These are phyloP conservation scores for Colletotrichum sojae DNA, from an alignment of 2,329 filamentous ascomycete species.

Conservation along the genomic window DNA sequence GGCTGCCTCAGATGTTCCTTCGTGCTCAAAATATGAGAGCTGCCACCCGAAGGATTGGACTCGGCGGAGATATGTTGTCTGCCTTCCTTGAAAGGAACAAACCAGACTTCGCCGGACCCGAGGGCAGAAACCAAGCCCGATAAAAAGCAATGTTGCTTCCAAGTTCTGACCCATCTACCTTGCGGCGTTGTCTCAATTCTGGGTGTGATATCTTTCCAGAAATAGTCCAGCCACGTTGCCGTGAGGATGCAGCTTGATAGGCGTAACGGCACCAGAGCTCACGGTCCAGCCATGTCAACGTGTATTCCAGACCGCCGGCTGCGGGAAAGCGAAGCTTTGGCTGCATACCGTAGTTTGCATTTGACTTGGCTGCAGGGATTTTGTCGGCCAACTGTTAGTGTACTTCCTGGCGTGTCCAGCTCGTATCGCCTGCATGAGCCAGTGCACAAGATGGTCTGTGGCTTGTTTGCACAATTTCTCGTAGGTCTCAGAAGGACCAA, in stretches of 20 bases:
- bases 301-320: constrained; percentile 17
- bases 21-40: not conserved
- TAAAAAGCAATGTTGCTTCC: constrained; percentile 1
- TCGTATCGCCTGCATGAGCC: not conserved
- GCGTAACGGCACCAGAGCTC: not conserved
- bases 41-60: not conserved
- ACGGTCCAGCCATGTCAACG: not conserved
- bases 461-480: constrained; percentile 2
- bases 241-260: not conserved
- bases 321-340: constrained; percentile 4
- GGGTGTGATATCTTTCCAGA: not conserved
- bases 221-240: constrained; percentile 3
- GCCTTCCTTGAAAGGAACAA: not conserved
- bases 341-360: not conserved
- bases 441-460: not conserved
- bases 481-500: no score
- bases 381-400: no score
- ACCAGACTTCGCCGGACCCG: not conserved
- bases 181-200: constrained; percentile 15
- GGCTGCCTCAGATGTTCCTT: not conserved
- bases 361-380: not conserved
- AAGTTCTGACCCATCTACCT: constrained; percentile 6
- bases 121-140: not conserved
- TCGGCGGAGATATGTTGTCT: not conserved
- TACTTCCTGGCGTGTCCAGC: not conserved